Evolutionary conservation across 768 basidiomycete species (phyloP).

Genomic region (Podaxis sp.): DNA sequence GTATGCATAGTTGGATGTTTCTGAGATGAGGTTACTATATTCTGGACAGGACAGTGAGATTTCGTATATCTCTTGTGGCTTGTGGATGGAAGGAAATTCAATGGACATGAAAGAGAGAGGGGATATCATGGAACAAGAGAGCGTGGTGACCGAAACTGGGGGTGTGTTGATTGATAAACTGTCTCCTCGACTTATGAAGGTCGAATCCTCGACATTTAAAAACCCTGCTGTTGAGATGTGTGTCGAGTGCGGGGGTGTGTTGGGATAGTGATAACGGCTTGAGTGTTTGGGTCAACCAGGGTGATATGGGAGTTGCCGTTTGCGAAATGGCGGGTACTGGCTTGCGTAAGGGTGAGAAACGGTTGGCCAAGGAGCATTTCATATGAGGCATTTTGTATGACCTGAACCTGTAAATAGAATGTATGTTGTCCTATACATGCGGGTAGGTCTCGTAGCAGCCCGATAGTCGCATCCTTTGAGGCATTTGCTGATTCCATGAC

Average conservation of each 20-base stretch:
- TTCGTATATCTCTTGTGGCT: too few relatives aligned
- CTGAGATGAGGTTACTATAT: too few relatives aligned
- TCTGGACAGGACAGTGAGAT: too few relatives aligned
- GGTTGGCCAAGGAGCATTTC: conserved; percentile 8
- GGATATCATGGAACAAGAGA: too few relatives aligned
- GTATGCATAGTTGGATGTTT: too few relatives aligned
- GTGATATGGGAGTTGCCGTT: conserved; percentile 11
- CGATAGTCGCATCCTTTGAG: conserved; percentile 13
- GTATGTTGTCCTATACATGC: conserved; percentile 14
- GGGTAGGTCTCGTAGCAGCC: conserved; percentile 17
- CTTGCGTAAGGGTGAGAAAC: conserved; percentile 15
- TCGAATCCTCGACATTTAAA: too few relatives aligned
- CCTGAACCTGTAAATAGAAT: conserved; percentile 22
- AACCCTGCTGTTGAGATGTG: too few relatives aligned
- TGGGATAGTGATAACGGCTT: conserved; percentile 14
- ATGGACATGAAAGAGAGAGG: too few relatives aligned
- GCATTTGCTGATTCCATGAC: conserved; percentile 20
- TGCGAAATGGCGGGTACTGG: conserved; percentile 2
- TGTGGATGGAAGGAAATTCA: too few relatives aligned
- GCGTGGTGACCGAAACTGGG: too few relatives aligned
- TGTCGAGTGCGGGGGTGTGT: background rate
- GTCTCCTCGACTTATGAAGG: too few relatives aligned
- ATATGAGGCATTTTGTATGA: conserved; percentile 20
- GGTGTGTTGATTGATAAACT: too few relatives aligned
- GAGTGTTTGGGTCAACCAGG: conserved; percentile 17